Base-by-base conservation (phyloP, 768 basidiomycete species). In the Gymnopilus dilepis region DNA sequence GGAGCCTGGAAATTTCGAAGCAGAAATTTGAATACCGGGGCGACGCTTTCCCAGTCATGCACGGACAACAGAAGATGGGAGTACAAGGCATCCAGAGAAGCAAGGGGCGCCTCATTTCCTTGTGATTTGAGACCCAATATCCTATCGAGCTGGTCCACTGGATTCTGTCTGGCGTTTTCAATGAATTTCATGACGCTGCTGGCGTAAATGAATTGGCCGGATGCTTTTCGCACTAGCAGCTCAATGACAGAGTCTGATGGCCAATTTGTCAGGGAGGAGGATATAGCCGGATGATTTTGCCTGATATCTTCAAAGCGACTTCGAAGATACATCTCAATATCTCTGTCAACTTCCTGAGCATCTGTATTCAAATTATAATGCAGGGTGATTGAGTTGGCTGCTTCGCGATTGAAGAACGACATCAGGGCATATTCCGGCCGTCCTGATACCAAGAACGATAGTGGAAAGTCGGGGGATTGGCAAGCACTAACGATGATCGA, bases 151-250 rank as follows among this genome's bases (percentile, higher is more conserved):
- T 38, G 52, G 1, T 40, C 9, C 0, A 24, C 38, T 1, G 58
- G 62, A 31, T 31, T 28, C 1, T 5, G 21, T 9, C n/a, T n/a
- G 6, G 55, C 3, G 7, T 24, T 40, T 2, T 9, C 37, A 8
- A 61, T 21, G 19, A 47, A 42, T 15, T 61, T 26, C 19, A 63
- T 28, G 8, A 48, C 54, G 8, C 30, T 41, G 1, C 34, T 56
- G 2, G 60, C 55, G 21, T 57, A 61, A n/a, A 61, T 61, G 19
- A 61, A 61, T 30, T 57, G 60, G 5, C 55, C 54, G 2, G 60
- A 62, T 31, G 61, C 38, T 13, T 58, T 56, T 5, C 21, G 6
- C 2, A 62, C 43, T 2, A 62, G 30, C 3, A 15, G 26, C 19
- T 45, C 17, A 12, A 62, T 40, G 31, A 7, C 31, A 7, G n/a